Evolutionary conservation across 805 yeast genomes (phyloP), one percentile per base, ranked within the genome.

Genomic region (Hanseniaspora mollemarum): DNA sequence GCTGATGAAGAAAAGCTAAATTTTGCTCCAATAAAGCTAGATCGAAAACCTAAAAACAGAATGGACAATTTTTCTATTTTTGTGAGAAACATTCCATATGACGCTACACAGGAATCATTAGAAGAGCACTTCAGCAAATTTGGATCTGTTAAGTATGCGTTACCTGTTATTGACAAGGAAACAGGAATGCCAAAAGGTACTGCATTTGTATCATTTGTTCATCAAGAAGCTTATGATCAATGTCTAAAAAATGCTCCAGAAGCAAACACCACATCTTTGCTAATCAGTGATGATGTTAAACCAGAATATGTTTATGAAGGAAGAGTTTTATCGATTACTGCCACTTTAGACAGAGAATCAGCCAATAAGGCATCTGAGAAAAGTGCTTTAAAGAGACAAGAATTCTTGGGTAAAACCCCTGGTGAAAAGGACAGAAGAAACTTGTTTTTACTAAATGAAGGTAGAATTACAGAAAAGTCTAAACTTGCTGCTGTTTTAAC

Each of bases 11-110:
- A 32, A 9, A 69, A 64, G n/a, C 70, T 62, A 16, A 68, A 67
- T 2, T 68, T 65, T 8, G 58, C 56, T 35, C 60, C 65, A 43
- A 60, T 64, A 41, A 63, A 63, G 24, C 61, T 58, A 26, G 63
- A 64, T 33, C 67, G 60, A 54, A 67, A 68, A 46, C 70, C 70
- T 52, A 62, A 65, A 39, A 83, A 84, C 64, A 81, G 70, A 62
- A 81, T 77, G 62, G 92, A 83, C 58, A 71, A 75, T 5, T 83
- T 60, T 56, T 81, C 95, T 4, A 66, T 92, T 22, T 92, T 92
- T 62, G 85, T 92, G 10, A 78, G 98, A 62, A 92, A 92, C 61
- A 78, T 92, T 32, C 97, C 98, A 1, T 92, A 90, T 61, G 96
- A 87, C 65, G 94, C 96, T 4, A 87, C 94, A 32, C 75, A 75